Base-by-base conservation (phyloP, 176 grass and related monocot genomes). In the Bromus sterilis region DNA sequence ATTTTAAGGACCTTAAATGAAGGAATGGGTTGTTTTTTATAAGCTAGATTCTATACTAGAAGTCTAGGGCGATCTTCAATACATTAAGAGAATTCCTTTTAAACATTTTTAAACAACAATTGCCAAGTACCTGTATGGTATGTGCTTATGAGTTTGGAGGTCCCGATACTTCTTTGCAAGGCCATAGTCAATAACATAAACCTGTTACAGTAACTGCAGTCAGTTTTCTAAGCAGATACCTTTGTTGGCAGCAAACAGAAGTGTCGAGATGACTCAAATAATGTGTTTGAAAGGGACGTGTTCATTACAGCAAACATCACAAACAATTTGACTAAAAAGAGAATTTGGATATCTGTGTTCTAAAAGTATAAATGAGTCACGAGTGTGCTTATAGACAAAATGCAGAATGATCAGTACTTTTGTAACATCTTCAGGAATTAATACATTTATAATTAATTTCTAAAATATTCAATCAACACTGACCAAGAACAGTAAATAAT, bases 121-220 rank as follows among this genome's bases (percentile, higher is more conserved):
- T 65, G 57, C 71, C 28, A 6, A 42, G 85, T 87, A 91, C 89
- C 89, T 85, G 86, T 91, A 91, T 61, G 89, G 89, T 82, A 91
- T 91, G 78, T 91, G 89, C 23, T 75, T 91, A 82, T 91, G 89
- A 82, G 89, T 91, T 75, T 91, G 89, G 68, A 91, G 89, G 60
- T 91, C 86, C 21, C 89, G 86, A 37, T 82, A 91, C 78, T 91
- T 91, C 78, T 91, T 91, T 3, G 89, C 86, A 49, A 91, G 89
- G 61, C 89, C 89, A 85, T 91, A 91, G 24, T 91, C 89, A 64
- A 91, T 91, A 34, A 91, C 83, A 74, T 82, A 91, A 76, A 91
- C 89, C 89, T 91, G 66, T 42, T 35, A 83, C 2, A 37, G 25
- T 62, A 33, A 56, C 6, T 57, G 29, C 59, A 70, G 14, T 90